Conservation (phyloP, 176 grass and related monocot genomes). For the Musa beccarii region DNA sequence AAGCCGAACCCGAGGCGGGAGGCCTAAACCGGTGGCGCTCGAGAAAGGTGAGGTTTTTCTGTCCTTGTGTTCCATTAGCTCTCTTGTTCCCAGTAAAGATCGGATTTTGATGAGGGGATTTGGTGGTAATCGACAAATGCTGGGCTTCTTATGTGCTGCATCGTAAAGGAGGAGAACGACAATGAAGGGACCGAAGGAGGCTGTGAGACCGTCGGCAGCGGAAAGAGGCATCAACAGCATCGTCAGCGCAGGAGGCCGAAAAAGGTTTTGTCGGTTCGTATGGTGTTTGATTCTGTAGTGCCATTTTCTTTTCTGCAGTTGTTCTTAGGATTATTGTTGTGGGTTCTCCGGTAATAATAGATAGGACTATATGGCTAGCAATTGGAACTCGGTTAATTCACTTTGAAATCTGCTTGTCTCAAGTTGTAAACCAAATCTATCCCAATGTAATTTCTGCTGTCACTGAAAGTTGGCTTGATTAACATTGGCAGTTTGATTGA, state of each 20-base stretch:
- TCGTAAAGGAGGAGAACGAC: slow-evolving; percentile 12
- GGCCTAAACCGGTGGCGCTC: slow-evolving; percentile 21
- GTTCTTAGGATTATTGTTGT: neutral
- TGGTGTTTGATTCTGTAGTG: neutral
- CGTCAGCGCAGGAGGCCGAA: slow-evolving; percentile 41
- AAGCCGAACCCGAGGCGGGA: slow-evolving; percentile 13
- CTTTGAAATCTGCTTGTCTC: no score
- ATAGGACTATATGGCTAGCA: no score
- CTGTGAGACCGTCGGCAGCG: slow-evolving; percentile 57
- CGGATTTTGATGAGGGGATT: slow-evolving; percentile 3
- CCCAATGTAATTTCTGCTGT: neutral
- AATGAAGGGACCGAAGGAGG: slow-evolving; percentile 30
- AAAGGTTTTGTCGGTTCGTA: slow-evolving; percentile 26
- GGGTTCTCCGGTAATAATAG: neutral
- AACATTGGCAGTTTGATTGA: neutral
- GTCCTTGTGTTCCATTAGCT: neutral
- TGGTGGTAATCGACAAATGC: slow-evolving; percentile 3
- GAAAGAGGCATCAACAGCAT: slow-evolving; percentile 31
- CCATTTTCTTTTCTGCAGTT: neutral
- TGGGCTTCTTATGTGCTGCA: neutral
- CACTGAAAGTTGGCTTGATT: neutral
- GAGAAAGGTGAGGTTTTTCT: slow-evolving; percentile 18
- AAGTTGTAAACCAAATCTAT: neutral
- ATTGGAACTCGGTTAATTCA: no score
- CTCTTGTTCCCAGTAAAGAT: neutral